Percentiles rank a stretch among this genome's conserved stretches.
These are phyloP conservation scores for Pyricularia pennisetigena DNA, from an alignment of 2,329 filamentous ascomycete species.

Conservation along the genomic window DNA sequence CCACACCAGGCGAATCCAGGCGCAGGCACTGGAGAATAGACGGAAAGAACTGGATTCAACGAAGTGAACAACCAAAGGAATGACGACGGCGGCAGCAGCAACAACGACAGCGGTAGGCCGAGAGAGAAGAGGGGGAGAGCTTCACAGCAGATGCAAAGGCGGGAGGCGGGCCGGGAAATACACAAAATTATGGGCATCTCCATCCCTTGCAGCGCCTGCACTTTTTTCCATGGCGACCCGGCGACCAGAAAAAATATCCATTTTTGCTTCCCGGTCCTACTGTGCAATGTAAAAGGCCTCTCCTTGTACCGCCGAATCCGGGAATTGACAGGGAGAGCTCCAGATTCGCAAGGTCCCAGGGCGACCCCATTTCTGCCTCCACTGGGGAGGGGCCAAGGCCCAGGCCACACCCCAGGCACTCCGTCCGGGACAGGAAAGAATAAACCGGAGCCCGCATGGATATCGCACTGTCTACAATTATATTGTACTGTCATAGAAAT, in stretches of 20 bases:
- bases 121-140: neutral
- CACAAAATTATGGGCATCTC: neutral
- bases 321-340: neutral
- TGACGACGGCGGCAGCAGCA: neutral
- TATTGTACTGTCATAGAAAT: neutral
- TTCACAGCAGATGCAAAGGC: neutral
- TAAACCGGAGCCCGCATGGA: neutral
- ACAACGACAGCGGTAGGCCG: neutral
- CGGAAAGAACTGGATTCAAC: neutral
- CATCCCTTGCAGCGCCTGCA: neutral
- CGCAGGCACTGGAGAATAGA: neutral
- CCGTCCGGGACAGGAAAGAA: neutral
- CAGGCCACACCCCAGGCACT: neutral
- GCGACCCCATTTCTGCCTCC: neutral
- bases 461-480: neutral
- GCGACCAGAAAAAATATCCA: neutral
- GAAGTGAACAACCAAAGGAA: neutral
- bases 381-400: neutral
- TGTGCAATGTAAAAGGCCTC: neutral
- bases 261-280: neutral
- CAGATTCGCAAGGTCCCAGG: neutral
- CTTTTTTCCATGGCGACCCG: neutral
- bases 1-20: neutral
- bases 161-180: neutral
- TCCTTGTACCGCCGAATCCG: neutral